Base-by-base conservation (phyloP, 306 rosid species). In the Alnus rubra region DNA sequence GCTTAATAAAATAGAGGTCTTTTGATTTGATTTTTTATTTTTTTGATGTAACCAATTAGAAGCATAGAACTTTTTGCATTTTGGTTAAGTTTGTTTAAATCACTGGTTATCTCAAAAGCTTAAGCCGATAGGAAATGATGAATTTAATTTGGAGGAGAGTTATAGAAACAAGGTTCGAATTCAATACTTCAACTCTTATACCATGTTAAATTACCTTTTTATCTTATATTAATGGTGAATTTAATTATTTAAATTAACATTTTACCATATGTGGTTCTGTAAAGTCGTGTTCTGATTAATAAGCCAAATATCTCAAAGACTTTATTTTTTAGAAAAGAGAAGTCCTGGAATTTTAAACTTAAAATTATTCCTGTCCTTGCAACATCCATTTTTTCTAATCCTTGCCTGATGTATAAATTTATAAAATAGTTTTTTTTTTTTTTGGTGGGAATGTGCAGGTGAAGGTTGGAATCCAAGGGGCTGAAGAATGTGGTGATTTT, bases 391-490 rank as follows among this genome's bases (percentile, higher is more conserved):
- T n/a, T 37, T 39, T 31, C 2, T 13, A 35, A 12, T 16, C 70
- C 74, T 9, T 37, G n/a, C 28, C 45, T 44, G 53, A 42, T 23
- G 0, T 73, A 16, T 49, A 31, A 5, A 30, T 3, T 18, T 53
- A 48, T 28, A 65, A n/a, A 10, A 35, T 79, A 18, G 68, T 74
- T 47, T 54, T 62, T 62, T n/a, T n/a, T n/a, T n/a, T 74, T 80
- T 45, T 56, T 68, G 54, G 70, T 81, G 87, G 79, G 67, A 58
- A 79, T 72, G 50, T 83, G 80, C 91, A 92, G 98, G 92, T 94
- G 48, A 95, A 95, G 80, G 77, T 91, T 68, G 97, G 86, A 74
- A 78, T 90, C 58, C 82, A 74, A 88, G 96, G 97, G 71, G 99
- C 97, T 50, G 91, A 87, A 70, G 87, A 91, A 78, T 95, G 83